phyloP scores from a whole-genome alignment of 164 flowering plant species.

The Litsea cubeba region DNA sequence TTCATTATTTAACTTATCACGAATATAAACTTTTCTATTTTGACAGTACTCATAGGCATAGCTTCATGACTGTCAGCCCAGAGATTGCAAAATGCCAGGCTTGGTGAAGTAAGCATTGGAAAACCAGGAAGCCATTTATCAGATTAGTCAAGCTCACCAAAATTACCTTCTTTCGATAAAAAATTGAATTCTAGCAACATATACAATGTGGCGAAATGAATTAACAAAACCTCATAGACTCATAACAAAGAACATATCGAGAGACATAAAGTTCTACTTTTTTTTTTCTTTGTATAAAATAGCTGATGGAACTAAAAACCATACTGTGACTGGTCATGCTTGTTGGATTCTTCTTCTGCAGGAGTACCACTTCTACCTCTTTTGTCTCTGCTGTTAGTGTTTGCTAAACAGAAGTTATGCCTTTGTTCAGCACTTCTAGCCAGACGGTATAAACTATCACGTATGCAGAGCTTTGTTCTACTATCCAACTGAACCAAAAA shows the following conservation, averaged over 20 bases:
- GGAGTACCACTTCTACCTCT: conserved; percentile 28
- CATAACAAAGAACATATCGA: not conserved
- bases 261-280: not conserved
- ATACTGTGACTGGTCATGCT: conserved; percentile 27
- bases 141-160: not conserved
- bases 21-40: too few species aligned
- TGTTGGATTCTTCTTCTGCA: conserved; percentile 38
- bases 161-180: not conserved
- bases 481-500: conserved; percentile 61
- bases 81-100: too few species aligned
- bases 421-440: conserved; percentile 87
- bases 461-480: conserved; percentile 72
- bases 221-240: not conserved
- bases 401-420: conserved; percentile 31
- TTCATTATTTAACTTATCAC: too few species aligned
- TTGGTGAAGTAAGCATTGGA: too few species aligned
- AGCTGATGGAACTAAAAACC: not conserved
- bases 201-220: not conserved
- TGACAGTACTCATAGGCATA: too few species aligned
- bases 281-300: too few species aligned
- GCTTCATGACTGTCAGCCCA: too few species aligned
- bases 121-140: too few species aligned
- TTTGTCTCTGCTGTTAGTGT: conserved; percentile 24
- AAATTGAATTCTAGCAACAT: too few species aligned
- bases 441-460: conserved; percentile 87